Base-by-base conservation (phyloP, 345 rosid genomes). In the Lepidium africanum region DNA sequence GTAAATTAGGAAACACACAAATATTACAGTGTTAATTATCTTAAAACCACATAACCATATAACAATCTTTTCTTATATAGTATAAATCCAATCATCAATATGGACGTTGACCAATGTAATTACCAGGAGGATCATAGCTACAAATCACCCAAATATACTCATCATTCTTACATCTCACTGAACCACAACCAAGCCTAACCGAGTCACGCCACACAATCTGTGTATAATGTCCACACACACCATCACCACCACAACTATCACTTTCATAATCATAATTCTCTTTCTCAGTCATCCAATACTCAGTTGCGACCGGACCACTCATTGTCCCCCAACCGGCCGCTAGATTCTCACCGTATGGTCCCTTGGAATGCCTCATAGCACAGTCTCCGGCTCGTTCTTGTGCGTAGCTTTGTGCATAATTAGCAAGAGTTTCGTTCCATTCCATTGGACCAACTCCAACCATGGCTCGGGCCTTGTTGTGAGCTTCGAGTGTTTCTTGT, bases 141-240 rank as follows among this genome's bases (percentile, higher is more conserved):
- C 93, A 89, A 11, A 38, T 40, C 35, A 85, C 81, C 61, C 85
- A 81, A 63, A 82, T 71, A 12, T 73, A 73, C 57, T 83, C 82
- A 40, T 86, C 82, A 61, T 60, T 78, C 58, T 53, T 63, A 77
- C 90, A 88, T 51, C 38, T 77, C 10, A 83, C 86, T 72, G 81
- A 83, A 36, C 87, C 92, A 64, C 96, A 88, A 6, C 92, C 96
- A 0, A 88, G 46, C 0, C 69, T 80, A 38, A 80, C 77, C 6
- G 90, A 80, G 58, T 81, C 51, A 16, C 82, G 76, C 96, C 92
- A 86, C 62, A 88, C 92, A 54, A 83, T 81, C 71, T 85, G 91
- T 7, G 91, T 84, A 52, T 86, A 88, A 39, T 86, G 91, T 33
- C 82, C 79, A 69, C 91, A 88, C 35, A 62, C 63, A 27, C 76